Base-by-base conservation (phyloP, 257 asterid species). In the Solanum dulcamara region DNA sequence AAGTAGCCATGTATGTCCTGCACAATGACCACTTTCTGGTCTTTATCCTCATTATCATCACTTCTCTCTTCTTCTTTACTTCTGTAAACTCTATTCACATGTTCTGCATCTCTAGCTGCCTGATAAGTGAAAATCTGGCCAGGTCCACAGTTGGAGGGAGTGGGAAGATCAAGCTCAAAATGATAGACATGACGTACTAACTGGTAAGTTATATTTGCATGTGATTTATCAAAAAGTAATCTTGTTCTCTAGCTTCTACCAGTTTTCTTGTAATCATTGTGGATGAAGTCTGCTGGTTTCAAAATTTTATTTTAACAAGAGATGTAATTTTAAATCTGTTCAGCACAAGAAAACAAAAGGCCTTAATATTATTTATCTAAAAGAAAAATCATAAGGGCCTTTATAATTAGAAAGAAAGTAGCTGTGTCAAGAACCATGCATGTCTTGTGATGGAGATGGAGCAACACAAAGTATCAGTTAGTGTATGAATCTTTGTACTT, bases 151-250 rank as follows among this genome's bases (percentile, higher is more conserved):
- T 87, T 97, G 99, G 99, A 92, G 99, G 88, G 37, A 30, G 74
- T 97, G 99, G 99, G 99, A 97, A 91, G 95, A 94, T 40, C 99
- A 97, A 92, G 99, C 99, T 88, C 97, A 86, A 71, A 82, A 90
- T 93, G 97, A 93, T 89, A 91, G 89, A 42, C 91, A 89, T 79
- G 89, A 93, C 87, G 86, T 97, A 22, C 91, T 95, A 90, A 90
- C 88, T 20, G 98, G 98, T 95, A 90, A 83, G 71, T 84, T 88
- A 59, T 55, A 72, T 46, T 66, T 48, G 67, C 81, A 48, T 79
- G 64, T 79, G 30, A 28, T 48, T 79, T 79, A 35, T 30, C 64
- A 30, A 30, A 28, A 48, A 9, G 18, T 26, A 75, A 75, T 17
- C 5, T 4, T 48, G 83, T 79, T 17, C 62, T 79, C 83, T 17